These are phyloP conservation scores for Talaromyces rugulosus DNA, from an alignment of 2,329 filamentous ascomycete species.

Conservation along the genomic window DNA sequence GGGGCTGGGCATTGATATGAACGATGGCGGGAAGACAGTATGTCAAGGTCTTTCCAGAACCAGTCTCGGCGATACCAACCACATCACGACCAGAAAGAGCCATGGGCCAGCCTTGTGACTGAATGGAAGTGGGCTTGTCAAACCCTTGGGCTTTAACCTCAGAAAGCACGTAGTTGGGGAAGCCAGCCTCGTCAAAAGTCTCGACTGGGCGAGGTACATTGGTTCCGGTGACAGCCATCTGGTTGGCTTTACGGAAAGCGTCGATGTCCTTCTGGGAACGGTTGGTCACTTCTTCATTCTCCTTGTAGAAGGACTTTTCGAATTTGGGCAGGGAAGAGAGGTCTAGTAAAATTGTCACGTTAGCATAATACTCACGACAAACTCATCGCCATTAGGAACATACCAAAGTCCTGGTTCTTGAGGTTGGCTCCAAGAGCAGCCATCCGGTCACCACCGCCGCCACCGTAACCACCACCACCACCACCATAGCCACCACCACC, in stretches of 20 bases:
- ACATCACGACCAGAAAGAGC: constrained; percentile 96
- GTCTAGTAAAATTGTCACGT: constrained; percentile 53
- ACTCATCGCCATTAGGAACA: constrained; percentile 34
- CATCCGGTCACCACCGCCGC: constrained; percentile 84
- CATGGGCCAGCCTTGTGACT: constrained; percentile 99
- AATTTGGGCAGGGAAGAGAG: constrained; percentile 80
- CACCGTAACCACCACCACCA: constrained; percentile 51
- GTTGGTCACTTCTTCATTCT: constrained; percentile 71
- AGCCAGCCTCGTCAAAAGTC: constrained; percentile 95
- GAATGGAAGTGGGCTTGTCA: constrained; percentile 86
- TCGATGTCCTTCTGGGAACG: constrained; percentile 78
- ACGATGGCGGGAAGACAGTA: constrained; percentile 98
- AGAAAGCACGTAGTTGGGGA: constrained; percentile 94
- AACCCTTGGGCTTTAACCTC: constrained; percentile 99
- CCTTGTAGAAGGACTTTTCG: constrained; percentile 99
- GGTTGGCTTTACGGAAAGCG: constrained; percentile 77
- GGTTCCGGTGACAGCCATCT: constrained; percentile 75
- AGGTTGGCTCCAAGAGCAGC: constrained; percentile 80
- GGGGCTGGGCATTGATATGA: constrained; percentile 98
- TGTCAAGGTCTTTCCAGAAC: constrained; percentile 97
- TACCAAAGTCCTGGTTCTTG: constrained; percentile 86
- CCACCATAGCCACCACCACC: constrained; percentile 28
- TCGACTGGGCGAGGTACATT: constrained; percentile 91
- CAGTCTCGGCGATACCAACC: constrained; percentile 97
- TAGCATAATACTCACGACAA: constrained; percentile 9